Base-by-base conservation (phyloP, 768 basidiomycete species). In the Tephrocybe sp. region DNA sequence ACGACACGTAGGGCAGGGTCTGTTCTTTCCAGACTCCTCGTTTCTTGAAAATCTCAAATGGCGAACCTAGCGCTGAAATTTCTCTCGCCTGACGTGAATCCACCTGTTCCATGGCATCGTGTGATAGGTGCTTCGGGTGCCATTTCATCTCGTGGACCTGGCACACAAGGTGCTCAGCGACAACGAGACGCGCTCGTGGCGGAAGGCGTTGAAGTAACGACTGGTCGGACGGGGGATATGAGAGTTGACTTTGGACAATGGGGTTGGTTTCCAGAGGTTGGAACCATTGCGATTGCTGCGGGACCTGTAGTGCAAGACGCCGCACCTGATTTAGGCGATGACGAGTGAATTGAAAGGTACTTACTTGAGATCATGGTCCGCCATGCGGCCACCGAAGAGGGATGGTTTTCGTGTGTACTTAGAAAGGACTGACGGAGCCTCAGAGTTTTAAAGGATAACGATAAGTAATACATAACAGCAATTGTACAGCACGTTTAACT, bases 101-200 rank as follows among this genome's bases (percentile, higher is more conserved):
- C 86, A 0, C 83, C 86, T 6, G 79, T 92, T 1, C 91, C 90
- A 0, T 93, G 90, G 90, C 77, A 92, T 53, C 80, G 90, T 25
- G 88, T 92, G 4, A 72, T 92, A 12, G 76, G 80, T 3, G 75
- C 88, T 0, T 76, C 83, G 0, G 90, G 91, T 1, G 68, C 74
- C 1, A 87, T 90, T 55, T 91, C 91, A 1, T 92, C 90, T 6
- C 78, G 93, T 36, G 92, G 89, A 0, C 90, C 92, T 3, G 87
- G 84, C 3, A 93, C 93, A 3, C 71, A 79, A 32, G 92, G 91
- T 2, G 92, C 92, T 0, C 78, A 78, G 37, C 71, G 82, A 1
- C 93, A 97, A 62, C 72, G 82, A 15, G 83, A 86, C n/a, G 83
- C 77, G 2, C 76, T 97, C 12, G 80, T 84, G 50, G 84, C 80